Conservation (phyloP, 768 basidiomycete genomes). For the Calocera cornea region DNA sequence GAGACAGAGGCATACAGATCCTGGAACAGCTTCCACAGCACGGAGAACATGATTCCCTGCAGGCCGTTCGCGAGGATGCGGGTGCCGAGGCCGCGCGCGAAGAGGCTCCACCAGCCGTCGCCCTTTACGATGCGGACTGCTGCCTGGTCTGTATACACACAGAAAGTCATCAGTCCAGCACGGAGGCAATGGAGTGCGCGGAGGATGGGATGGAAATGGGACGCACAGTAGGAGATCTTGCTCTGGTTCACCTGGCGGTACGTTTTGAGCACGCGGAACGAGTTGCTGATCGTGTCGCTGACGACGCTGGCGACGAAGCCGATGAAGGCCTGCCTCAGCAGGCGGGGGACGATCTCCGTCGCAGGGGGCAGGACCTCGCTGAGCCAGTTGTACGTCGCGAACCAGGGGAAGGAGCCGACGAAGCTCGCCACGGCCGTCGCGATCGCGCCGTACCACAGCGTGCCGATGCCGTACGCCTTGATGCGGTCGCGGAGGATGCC, state of each 20-base stretch:
- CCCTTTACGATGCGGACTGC: conserved; percentile 58
- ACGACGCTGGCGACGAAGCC: conserved; percentile 77
- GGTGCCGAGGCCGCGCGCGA: conserved; percentile 83
- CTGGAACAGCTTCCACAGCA: conserved; percentile 83
- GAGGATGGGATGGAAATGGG: not conserved
- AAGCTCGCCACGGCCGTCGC: conserved; percentile 91
- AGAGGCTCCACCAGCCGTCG: conserved; percentile 68
- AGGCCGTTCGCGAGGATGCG: conserved; percentile 80
- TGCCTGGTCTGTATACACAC: conserved; percentile 34
- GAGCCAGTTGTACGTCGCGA: conserved; percentile 73
- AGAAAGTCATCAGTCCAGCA: not conserved
- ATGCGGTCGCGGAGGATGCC: conserved; percentile 53
- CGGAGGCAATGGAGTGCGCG: not conserved
- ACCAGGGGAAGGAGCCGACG: conserved; percentile 87
- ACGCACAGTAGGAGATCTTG: conserved; percentile 55
- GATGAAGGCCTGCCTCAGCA: conserved; percentile 74
- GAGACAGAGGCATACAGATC: conserved; percentile 51
- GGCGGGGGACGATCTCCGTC: conserved; percentile 39
- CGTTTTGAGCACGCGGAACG: conserved; percentile 84
- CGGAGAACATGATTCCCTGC: conserved; percentile 80
- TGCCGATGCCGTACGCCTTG: conserved; percentile 57
- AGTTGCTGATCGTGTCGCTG: conserved; percentile 80
- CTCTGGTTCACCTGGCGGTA: conserved; percentile 83
- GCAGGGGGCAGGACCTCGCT: conserved; percentile 46
- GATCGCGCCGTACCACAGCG: conserved; percentile 80